Conservation (phyloP, 257 asterid genomes). For the Fraxinus quadrangulata region DNA sequence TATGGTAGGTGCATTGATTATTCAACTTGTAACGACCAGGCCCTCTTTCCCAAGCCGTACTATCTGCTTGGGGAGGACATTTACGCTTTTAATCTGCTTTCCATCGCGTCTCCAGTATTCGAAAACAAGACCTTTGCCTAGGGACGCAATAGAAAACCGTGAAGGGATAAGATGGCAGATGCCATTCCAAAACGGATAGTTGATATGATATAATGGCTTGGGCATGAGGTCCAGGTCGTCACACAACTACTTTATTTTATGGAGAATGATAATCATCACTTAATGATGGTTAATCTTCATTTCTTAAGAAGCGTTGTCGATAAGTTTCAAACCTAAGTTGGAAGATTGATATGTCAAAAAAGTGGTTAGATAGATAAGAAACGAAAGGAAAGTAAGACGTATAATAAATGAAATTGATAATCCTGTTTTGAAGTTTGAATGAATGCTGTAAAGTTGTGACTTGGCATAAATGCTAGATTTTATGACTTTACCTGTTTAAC, state of each 20-base stretch:
- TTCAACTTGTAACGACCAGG: neutral
- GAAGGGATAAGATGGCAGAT: no score
- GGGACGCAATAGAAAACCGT: no score
- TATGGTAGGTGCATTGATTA: constrained; percentile 22
- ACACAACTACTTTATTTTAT: neutral
- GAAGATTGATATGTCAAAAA: neutral
- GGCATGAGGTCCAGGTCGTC: no score
- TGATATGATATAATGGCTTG: no score
- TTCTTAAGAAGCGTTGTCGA: neutral
- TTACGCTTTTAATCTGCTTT: no score
- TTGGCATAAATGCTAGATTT: neutral
- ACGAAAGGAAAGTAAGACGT: neutral
- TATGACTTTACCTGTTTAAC: neutral
- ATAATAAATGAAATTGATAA: constrained; percentile 14
- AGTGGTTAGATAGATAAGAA: neutral
- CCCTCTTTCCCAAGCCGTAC: no score
- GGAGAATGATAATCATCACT: constrained; percentile 3
- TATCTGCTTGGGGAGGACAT: no score
- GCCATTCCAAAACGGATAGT: no score
- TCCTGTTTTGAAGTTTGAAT: constrained; percentile 2
- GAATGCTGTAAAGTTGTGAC: neutral
- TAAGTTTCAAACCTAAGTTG: constrained; percentile 1
- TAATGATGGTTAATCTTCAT: neutral
- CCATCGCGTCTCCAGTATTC: no score
- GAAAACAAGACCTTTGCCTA: no score